Percentiles rank a stretch among this genome's conserved stretches.
These are phyloP conservation scores for Pezicula rhizophila DNA, from an alignment of 2,329 filamentous ascomycete species.

Conservation along the genomic window DNA sequence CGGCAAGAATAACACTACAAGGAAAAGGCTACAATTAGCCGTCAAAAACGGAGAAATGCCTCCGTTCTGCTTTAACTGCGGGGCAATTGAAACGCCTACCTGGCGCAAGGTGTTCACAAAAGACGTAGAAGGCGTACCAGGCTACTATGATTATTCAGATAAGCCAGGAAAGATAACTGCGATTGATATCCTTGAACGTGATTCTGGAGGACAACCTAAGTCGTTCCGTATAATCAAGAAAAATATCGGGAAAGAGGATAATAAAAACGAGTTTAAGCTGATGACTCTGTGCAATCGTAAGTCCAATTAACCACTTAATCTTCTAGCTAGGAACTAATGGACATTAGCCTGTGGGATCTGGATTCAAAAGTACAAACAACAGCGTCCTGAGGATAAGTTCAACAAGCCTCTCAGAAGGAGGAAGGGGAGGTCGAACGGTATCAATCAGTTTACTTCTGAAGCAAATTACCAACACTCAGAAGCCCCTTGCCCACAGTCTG, in stretches of 20 bases:
- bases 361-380: slow-evolving; percentile 81
- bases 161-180: slow-evolving; percentile 69
- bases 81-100: slow-evolving; percentile 89
- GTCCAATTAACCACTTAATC: slow-evolving; percentile 27
- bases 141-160: slow-evolving; percentile 64
- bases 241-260: slow-evolving; percentile 52
- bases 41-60: slow-evolving; percentile 80
- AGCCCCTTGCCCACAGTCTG: slow-evolving; percentile 12
- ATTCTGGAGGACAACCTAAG: slow-evolving; percentile 55
- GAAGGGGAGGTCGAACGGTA: slow-evolving; percentile 35
- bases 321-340: slow-evolving; percentile 21
- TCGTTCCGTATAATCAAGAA: slow-evolving; percentile 77
- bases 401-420: slow-evolving; percentile 47
- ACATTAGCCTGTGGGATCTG: slow-evolving; percentile 77
- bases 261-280: slow-evolving; percentile 63
- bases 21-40: slow-evolving; percentile 50
- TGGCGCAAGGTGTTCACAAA: slow-evolving; percentile 94
- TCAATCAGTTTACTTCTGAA: slow-evolving; percentile 40
- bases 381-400: slow-evolving; percentile 82
- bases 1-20: slow-evolving; percentile 35
- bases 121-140: slow-evolving; percentile 62
- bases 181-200: slow-evolving; percentile 60
- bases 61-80: slow-evolving; percentile 86
- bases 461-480: slow-evolving; percentile 44
- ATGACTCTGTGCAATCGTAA: slow-evolving; percentile 82